Percentiles rank a stretch among this genome's conserved stretches.
phyloP scores from a whole-genome alignment of 352 stramenopile species.

The Pythium biforme region DNA sequence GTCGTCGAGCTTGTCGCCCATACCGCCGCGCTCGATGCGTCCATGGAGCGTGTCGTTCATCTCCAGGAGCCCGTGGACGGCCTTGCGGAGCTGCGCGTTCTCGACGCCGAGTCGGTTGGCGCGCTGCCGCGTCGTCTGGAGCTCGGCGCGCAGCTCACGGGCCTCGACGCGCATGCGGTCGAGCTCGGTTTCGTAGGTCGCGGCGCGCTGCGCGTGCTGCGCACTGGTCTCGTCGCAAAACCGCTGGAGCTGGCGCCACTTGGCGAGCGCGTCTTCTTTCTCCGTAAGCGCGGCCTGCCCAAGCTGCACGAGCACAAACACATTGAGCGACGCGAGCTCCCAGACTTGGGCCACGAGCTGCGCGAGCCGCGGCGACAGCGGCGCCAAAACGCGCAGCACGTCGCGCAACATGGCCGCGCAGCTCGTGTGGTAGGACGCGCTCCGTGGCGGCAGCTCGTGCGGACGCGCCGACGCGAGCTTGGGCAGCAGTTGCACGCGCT shows the following conservation, averaged over 20 bases:
- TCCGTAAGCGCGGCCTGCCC: slow-evolving; percentile 38
- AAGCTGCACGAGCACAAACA: slow-evolving; percentile 62
- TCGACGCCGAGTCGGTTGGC: slow-evolving; percentile 48
- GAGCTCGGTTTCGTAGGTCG: slow-evolving; percentile 42
- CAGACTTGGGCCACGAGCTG: slow-evolving; percentile 54
- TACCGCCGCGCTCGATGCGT: neutral
- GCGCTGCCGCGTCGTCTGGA: slow-evolving; percentile 53
- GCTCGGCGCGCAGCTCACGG: slow-evolving; percentile 46
- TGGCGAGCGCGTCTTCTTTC: slow-evolving; percentile 30
- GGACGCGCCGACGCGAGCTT: slow-evolving; percentile 27
- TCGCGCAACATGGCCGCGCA: slow-evolving; percentile 56
- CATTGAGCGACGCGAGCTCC: slow-evolving; percentile 62
- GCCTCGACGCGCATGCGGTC: slow-evolving; percentile 34
- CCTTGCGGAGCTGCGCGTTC: slow-evolving; percentile 46
- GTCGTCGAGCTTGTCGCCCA: slow-evolving; percentile 26
- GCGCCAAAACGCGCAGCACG: slow-evolving; percentile 37
- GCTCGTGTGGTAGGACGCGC: slow-evolving; percentile 47
- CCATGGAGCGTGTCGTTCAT: slow-evolving; percentile 20
- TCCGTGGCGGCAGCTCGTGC: slow-evolving; percentile 39
- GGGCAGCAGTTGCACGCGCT: slow-evolving; percentile 49
- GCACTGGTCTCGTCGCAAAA: slow-evolving; percentile 34
- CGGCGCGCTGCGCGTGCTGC: slow-evolving; percentile 31
- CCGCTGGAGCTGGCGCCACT: slow-evolving; percentile 31
- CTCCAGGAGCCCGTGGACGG: slow-evolving; percentile 41
- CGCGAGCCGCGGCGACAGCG: slow-evolving; percentile 47